A percentile compares a stretch with the other conserved stretches of the same genome.
Conservation (phyloP, 208 protist genomes). For the Balamuthia mandrillaris region DNA sequence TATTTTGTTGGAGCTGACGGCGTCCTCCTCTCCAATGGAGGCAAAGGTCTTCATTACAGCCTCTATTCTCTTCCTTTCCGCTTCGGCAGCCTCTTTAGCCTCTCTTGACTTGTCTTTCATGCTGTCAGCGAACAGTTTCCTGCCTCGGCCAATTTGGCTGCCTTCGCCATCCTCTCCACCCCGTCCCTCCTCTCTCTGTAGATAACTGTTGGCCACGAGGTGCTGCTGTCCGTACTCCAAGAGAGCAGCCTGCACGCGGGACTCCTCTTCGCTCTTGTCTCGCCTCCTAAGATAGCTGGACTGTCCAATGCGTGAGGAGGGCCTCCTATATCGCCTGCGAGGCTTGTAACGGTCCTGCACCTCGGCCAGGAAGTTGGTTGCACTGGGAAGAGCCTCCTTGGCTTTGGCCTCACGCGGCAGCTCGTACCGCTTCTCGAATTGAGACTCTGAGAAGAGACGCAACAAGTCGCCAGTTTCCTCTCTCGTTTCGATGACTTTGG, state of each 20-base stretch:
- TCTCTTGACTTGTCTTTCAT: background rate
- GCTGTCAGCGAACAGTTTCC: conserved; percentile 26
- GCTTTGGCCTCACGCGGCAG: too few species aligned
- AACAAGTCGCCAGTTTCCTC: conserved; percentile 70
- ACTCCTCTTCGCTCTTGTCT: conserved; percentile 34
- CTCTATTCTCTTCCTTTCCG: conserved; percentile 4
- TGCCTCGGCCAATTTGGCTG: background rate
- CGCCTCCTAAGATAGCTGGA: too few species aligned
- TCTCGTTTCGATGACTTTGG: conserved; percentile 75
- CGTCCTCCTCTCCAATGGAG: background rate
- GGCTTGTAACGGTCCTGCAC: conserved; percentile 45
- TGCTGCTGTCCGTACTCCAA: conserved; percentile 68
- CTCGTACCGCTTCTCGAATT: too few species aligned
- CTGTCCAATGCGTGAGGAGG: too few species aligned
- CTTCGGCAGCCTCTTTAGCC: conserved; percentile 10
- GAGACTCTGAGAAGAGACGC: conserved; percentile 60
- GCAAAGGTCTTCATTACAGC: conserved; percentile 31
- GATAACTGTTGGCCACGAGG: too few species aligned
- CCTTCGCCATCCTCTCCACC: background rate
- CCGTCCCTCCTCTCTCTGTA: background rate
- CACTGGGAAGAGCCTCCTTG: too few species aligned
- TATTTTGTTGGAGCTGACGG: conserved; percentile 31
- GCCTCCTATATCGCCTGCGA: background rate
- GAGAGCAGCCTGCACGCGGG: conserved; percentile 52
- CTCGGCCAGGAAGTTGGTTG: too few species aligned